These are phyloP conservation scores for Skeletonema tropicum DNA, from an alignment of 108 stramenopile genomes.

Conservation along the genomic window DNA sequence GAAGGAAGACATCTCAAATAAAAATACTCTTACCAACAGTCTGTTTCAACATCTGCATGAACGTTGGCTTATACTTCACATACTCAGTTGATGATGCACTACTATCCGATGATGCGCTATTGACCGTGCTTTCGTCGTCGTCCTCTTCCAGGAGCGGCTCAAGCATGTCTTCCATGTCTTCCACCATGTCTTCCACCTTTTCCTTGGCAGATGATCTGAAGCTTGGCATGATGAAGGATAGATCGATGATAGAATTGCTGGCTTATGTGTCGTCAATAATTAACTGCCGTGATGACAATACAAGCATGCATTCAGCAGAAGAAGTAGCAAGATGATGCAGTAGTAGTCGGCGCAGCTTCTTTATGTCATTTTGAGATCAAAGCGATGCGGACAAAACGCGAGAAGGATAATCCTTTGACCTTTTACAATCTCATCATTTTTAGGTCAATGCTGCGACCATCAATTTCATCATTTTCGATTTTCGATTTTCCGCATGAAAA, in stretches of 20 bases:
- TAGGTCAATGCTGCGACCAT: no score
- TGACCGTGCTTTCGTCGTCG: background rate
- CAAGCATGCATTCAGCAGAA: no score
- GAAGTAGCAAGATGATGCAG: no score
- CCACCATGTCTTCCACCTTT: no score
- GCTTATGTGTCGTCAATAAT: background rate
- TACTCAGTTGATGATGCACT: background rate
- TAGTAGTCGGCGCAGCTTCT: no score
- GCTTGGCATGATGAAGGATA: background rate
- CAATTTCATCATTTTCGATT: background rate
- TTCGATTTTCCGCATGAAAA: background rate
- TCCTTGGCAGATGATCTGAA: no score
- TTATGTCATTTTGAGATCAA: no score
- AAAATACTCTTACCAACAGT: background rate
- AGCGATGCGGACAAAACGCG: no score
- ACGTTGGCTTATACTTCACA: background rate
- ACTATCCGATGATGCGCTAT: background rate
- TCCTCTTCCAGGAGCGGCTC: conserved; percentile 8
- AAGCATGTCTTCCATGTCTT: conserved; percentile 5
- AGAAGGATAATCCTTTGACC: no score
- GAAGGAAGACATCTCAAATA: background rate
- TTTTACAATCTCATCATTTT: no score
- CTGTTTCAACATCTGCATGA: background rate
- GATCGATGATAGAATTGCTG: background rate
- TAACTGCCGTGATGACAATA: no score